Evolutionary conservation across 106 monocot species (phyloP), one percentile per base, ranked within the genome.

Genomic region (Dendrobium nobile): DNA sequence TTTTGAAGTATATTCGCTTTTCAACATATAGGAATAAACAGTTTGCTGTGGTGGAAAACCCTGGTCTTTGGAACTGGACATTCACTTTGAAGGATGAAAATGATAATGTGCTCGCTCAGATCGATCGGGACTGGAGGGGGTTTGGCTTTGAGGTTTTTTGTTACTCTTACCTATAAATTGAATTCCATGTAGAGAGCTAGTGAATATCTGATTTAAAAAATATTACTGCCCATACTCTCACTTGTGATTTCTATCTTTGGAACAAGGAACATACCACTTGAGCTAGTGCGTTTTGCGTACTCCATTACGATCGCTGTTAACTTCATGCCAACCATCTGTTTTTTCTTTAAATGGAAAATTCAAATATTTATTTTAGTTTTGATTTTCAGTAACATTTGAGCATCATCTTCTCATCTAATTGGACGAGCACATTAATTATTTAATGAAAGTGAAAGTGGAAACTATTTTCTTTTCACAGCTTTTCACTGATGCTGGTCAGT

Each of bases 41-140:
- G 82, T 99, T 99, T 89, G 95, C 98, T 43, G 87, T 99, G 78
- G 98, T 99, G 81, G 98, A 99, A 82, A 99, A 99, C 75, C 98
- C 98, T 76, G 98, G 98, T 9, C 89, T 99, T 75, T 99, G 95
- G 98, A 91, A 99, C 75, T 99, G 98, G 98, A 99, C 95, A 47
- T 99, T 99, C 79, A 99, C 93, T 31, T 79, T 99, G 77, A 93
- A 91, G 84, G 98, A 99, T 83, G 88, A 93, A 64, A 79, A 93
- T 78, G 98, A 95, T 28, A 92, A 90, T 87, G 91, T 93, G 59
- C 77, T 99, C n/a, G 92, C 98, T 73, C 90, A 99, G 83, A 95
- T 99, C 78, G 92, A 89, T 82, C 98, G 98, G 56, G 91, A 99
- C 41, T 99, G 98, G 98, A 88, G 98, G 83, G 98, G 98, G n/a